Conservation (phyloP, 768 basidiomycete species). For the Leucogyrophana mollusca region DNA sequence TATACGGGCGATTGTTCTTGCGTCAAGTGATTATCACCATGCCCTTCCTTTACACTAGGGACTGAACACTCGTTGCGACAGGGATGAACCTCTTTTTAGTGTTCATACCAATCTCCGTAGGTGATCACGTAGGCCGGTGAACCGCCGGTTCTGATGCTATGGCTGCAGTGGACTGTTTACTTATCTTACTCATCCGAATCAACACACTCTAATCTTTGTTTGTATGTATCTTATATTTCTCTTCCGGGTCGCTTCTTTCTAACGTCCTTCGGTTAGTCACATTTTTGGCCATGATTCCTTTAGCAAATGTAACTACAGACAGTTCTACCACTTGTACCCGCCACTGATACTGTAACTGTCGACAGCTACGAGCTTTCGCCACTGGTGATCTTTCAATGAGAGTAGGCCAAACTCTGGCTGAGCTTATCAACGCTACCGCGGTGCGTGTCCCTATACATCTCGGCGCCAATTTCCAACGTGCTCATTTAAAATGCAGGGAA, state of each 20-base stretch:
- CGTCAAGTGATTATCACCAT: not conserved
- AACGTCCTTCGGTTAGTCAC: no score
- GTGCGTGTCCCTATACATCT: slow-evolving; percentile 38
- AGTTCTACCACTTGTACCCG: not conserved
- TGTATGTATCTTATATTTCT: slow-evolving; percentile 43
- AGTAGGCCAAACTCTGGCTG: slow-evolving; percentile 73
- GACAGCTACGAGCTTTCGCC: slow-evolving; percentile 66
- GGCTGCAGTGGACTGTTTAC: slow-evolving; percentile 61
- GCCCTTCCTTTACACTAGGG: not conserved
- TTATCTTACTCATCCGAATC: slow-evolving; percentile 45
- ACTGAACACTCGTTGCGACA: slow-evolving; percentile 19
- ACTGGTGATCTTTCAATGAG: slow-evolving; percentile 77
- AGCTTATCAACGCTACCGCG: slow-evolving; percentile 74
- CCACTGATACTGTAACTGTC: no score
- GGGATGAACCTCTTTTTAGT: slow-evolving; percentile 63
- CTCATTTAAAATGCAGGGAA: slow-evolving; percentile 40
- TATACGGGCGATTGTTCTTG: not conserved
- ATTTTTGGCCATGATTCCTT: slow-evolving; percentile 73
- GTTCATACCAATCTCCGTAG: slow-evolving; percentile 64
- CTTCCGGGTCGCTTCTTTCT: no score
- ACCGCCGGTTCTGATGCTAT: no score
- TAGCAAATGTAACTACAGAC: slow-evolving; percentile 66
- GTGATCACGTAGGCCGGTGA: slow-evolving; percentile 17
- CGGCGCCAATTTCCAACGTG: not conserved
- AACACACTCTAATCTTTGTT: slow-evolving; percentile 62